Evolutionary conservation across 352 stramenopile species (phyloP), one percentile per base, ranked within the genome.

Genomic region (Phytophthora ramorum): DNA sequence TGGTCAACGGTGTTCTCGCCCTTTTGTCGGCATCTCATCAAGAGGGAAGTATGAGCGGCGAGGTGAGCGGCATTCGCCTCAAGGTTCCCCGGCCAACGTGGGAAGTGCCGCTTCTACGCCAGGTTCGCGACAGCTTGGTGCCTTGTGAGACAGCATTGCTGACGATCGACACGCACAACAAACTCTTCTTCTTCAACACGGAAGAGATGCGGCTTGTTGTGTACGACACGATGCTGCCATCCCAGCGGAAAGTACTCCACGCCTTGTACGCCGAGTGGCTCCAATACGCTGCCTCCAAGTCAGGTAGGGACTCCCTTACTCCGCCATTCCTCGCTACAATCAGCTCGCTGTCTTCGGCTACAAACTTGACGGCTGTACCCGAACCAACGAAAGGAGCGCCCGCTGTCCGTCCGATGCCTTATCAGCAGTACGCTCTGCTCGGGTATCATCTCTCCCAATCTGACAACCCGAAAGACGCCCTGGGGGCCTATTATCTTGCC

Each of bases 391-490:
- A 48, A 60, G 6, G 30, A n/a, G 7, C 20, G 17, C 16, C 45
- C 9, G 43, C 26, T 5, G 45, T 68, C 16, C 55, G 38, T 10
- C 67, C 67, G n/a, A 59, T 75, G 55, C 64, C 66, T 3, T 81
- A 90, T 57, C 79, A 89, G 41, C 77, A 85, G 22, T 87, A 79
- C 41, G 77, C 83, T 2, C 76, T 91, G 64, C 71, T 92, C 2
- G 83, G 78, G 1, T 92, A 89, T 30, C 85, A 93, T 55, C 56
- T 89, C 10, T 86, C 81, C 3, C 83, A 83, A 13, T 81, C 79
- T 0, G 69, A 76, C n/a, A 81, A 83, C 17, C 56, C 79, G 6
- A 86, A 85, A 44, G 56, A 73, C 0, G 80, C 85, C 0, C 43
- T 93, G 9, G 81, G 92, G 28, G 75, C 81, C 0, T 92, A 91